A percentile compares a stretch with the other conserved stretches of the same genome.
Conservation (phyloP, 2,329 filamentous ascomycete species). For the Raffaelea albimanens region DNA sequence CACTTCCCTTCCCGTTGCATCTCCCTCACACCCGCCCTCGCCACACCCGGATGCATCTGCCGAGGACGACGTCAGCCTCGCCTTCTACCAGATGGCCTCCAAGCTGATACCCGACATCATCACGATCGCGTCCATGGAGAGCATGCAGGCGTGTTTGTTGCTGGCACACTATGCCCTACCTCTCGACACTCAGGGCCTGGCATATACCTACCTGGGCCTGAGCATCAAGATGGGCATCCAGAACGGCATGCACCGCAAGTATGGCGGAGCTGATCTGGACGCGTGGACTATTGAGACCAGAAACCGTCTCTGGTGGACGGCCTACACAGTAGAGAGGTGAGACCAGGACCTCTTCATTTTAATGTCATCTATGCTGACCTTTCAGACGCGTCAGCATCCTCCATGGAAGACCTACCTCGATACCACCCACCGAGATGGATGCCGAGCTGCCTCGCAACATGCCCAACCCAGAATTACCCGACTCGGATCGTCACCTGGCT, state of each 20-base stretch:
- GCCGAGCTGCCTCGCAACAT: constrained; percentile 32
- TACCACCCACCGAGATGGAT: constrained; percentile 42
- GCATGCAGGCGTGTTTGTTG: constrained; percentile 47
- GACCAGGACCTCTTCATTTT: too few species aligned
- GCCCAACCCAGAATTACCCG: constrained; percentile 1
- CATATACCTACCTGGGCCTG: constrained; percentile 47
- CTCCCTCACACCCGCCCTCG: constrained; percentile 19
- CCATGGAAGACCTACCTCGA: constrained; percentile 45
- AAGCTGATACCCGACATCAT: constrained; percentile 48
- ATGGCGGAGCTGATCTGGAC: constrained; percentile 35
- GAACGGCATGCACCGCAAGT: constrained; percentile 47
- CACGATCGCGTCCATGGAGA: constrained; percentile 44
- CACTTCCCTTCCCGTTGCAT: too few species aligned
- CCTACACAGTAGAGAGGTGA: constrained; percentile 44
- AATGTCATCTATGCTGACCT: too few species aligned
- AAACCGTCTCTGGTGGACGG: constrained; percentile 49
- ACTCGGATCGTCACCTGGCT: background rate
- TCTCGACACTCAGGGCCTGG: constrained; percentile 44
- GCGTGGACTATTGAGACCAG: constrained; percentile 39
- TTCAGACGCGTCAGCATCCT: constrained; percentile 38
- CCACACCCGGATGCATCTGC: constrained; percentile 22
- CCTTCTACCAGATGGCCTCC: constrained; percentile 46
- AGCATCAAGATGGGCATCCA: constrained; percentile 48
- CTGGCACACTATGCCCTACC: constrained; percentile 47
- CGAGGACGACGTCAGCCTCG: constrained; percentile 43